Conservation (phyloP, 2,329 filamentous ascomycete species). For the Ophiostoma pallidulum region DNA sequence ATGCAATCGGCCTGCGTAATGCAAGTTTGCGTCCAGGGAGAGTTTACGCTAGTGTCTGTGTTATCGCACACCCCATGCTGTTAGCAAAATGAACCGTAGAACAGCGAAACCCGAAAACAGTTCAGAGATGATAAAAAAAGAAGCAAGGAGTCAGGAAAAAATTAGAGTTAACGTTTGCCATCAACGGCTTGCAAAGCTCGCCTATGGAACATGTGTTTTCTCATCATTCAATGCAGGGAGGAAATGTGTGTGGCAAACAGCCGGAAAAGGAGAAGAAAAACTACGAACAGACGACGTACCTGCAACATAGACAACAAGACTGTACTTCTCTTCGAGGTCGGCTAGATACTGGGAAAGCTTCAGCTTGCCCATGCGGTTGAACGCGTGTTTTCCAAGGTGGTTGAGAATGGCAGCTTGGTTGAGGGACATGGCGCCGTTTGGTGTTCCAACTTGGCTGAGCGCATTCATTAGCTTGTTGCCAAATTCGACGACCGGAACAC, state of each 20-base stretch:
- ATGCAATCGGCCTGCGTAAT: conserved; percentile 97
- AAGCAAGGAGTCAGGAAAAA: conserved; percentile 48
- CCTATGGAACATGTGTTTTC: conserved; percentile 39
- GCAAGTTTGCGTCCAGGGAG: conserved; percentile 96
- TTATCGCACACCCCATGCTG: not conserved
- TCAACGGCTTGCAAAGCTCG: conserved; percentile 38
- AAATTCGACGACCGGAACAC: conserved; percentile 92
- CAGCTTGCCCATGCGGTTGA: conserved; percentile 93
- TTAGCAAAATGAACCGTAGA: not conserved
- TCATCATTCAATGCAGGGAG: conserved; percentile 38
- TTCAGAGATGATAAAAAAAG: not conserved
- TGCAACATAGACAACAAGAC: conserved; percentile 88
- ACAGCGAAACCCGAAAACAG: not conserved
- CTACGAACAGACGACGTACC: conserved; percentile 36
- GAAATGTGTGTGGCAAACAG: not conserved
- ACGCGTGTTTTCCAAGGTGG: conserved; percentile 90
- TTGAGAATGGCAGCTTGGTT: conserved; percentile 92
- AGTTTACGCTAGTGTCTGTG: conserved; percentile 86
- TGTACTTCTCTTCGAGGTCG: conserved; percentile 94
- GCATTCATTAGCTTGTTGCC: conserved; percentile 82
- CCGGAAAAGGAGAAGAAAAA: not conserved
- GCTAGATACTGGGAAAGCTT: conserved; percentile 94
- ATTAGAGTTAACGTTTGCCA: conserved; percentile 54
- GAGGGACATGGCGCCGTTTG: conserved; percentile 81
- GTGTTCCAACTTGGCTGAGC: conserved; percentile 76